These are phyloP conservation scores for Glycine tomentella DNA, from an alignment of 306 rosid species.

Conservation along the genomic window DNA sequence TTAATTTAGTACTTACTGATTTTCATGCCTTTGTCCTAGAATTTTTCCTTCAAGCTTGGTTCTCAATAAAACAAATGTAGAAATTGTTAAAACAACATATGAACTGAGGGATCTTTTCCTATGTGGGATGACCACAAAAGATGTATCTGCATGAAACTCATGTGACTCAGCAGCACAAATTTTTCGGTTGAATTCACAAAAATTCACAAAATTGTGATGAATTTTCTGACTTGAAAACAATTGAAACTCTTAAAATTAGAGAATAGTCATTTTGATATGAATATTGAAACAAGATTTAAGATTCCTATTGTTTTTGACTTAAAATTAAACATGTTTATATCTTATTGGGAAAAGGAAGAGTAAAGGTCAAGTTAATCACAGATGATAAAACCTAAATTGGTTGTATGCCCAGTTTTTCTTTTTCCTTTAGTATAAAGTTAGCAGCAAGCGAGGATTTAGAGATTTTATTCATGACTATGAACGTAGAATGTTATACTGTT, in stretches of 20 bases:
- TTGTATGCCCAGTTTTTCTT: neutral
- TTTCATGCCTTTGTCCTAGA: too few relatives aligned
- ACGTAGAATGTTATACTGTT: neutral
- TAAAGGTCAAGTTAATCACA: neutral
- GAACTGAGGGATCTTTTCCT: too few relatives aligned
- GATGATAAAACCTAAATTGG: neutral
- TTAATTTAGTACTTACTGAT: too few relatives aligned
- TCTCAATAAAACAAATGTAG: too few relatives aligned
- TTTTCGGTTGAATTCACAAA: too few relatives aligned
- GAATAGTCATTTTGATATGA: neutral
- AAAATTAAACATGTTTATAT: neutral
- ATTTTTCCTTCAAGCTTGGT: too few relatives aligned
- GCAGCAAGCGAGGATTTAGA: neutral
- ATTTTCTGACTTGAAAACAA: neutral
- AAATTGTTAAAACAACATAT: too few relatives aligned
- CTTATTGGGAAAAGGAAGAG: neutral
- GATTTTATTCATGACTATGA: slow-evolving; percentile 12
- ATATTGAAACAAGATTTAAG: neutral
- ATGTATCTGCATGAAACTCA: too few relatives aligned
- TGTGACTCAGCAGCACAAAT: too few relatives aligned
- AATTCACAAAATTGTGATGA: too few relatives aligned
- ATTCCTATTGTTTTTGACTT: neutral
- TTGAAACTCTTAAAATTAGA: neutral
- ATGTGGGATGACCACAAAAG: too few relatives aligned
- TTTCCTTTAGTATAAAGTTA: neutral